Base-by-base conservation (phyloP, 2,329 filamentous ascomycete genomes). In the Albifimbria verrucaria region DNA sequence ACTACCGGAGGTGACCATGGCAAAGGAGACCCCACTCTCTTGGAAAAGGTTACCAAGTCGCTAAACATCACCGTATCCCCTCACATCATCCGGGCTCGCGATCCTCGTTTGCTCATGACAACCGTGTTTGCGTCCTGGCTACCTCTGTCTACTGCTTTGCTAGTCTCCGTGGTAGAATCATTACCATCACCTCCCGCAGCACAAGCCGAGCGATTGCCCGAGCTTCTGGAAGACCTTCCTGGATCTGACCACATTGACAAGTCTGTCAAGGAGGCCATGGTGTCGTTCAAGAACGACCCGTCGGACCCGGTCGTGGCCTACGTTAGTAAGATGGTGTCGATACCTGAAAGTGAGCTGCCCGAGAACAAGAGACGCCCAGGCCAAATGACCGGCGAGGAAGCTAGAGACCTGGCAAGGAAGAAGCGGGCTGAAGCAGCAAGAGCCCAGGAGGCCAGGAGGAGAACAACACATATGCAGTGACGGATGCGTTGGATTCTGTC, bases 261-360 rank as follows among this genome's bases (percentile, higher is more conserved):
- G 2, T 74, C 77, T 7, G 75, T 97, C 51, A 87, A 85, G 60
- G 78, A 88, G n/a, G 90, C 93, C 5, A 93, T 97, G 86, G 73
- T 89, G 2, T 79, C 85, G 1, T 97, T 96, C 66, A 89, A 89
- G 64, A 83, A 83, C 3, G 79, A 78, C 0, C 78, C 82, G 39
- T 79, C 85, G 1, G 88, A 89, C 53, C 92, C 93, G 0, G 85
- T 96, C 0, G 90, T 99, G 2, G 93, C 90, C 9, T 99, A 96
- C 60, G 90, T 99, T 55, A 97, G 93, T 73, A 99, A 99, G 69
- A 97, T 99, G 92, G 90, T 97, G 2, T 94, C 94, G 0, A 81
- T 99, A 12, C 93, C 92, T 0, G 90, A 95, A 65, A 97, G 90
- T 69, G 93, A 99, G 62, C 77, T 99, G 5, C 89, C 90, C 0